phyloP scores from a whole-genome alignment of 345 rosid genomes.

The Populus ilicifolia region DNA sequence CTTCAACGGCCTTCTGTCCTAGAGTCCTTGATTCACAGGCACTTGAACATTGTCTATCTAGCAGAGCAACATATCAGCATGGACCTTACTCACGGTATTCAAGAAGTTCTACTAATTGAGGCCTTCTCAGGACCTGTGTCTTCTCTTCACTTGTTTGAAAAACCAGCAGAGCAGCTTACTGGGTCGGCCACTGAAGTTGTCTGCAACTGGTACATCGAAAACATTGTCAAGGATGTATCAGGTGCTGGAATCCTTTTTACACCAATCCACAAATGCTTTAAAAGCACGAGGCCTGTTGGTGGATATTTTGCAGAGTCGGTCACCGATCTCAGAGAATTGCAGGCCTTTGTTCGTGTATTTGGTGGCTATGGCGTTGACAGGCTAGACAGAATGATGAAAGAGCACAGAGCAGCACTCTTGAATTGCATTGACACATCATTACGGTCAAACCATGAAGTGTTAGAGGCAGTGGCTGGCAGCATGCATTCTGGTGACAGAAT shows the following conservation, averaged over 20 bases:
- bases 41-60: conserved; percentile 81
- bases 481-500: conserved; percentile 93
- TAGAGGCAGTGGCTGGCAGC: conserved; percentile 84
- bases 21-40: conserved; percentile 81
- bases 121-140: conserved; percentile 88
- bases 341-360: conserved; percentile 79
- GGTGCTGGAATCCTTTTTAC: conserved; percentile 95
- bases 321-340: conserved; percentile 77
- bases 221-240: conserved; percentile 87
- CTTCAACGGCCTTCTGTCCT: conserved; percentile 92
- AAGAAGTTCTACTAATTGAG: conserved; percentile 83
- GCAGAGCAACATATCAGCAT: conserved; percentile 99
- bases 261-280: conserved; percentile 84
- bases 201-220: conserved; percentile 98
- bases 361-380: conserved; percentile 96
- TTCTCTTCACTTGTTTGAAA: conserved; percentile 71
- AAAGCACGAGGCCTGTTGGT: conserved; percentile 96
- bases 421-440: conserved; percentile 92
- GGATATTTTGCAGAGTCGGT: conserved; percentile 99
- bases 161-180: conserved; percentile 61
- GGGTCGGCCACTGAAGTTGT: conserved; percentile 89
- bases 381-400: conserved; percentile 91
- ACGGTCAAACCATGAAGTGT: conserved; percentile 76
- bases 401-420: conserved; percentile 86
- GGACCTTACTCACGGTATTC: conserved; percentile 94